These are phyloP conservation scores for Candida qinlingensis DNA, from an alignment of 805 yeast genomes.

Conservation along the genomic window DNA sequence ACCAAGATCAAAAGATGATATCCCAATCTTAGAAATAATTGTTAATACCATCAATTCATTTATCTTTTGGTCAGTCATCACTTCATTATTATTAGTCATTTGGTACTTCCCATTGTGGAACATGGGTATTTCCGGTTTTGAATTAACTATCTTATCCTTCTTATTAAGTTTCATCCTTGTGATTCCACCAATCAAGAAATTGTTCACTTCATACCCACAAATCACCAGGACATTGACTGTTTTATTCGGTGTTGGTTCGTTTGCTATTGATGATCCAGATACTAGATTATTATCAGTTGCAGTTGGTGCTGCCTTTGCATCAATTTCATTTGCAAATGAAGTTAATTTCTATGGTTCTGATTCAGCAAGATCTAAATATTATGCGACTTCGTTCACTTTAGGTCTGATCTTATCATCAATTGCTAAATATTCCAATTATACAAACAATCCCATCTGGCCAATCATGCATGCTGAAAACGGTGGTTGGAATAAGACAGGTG, in stretches of 20 bases:
- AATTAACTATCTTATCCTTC: constrained; percentile 57
- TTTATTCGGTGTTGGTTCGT: constrained; percentile 71
- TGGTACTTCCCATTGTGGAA: constrained; percentile 99
- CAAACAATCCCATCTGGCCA: constrained; percentile 97
- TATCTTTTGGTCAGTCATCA: constrained; percentile 78
- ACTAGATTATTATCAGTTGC: constrained; percentile 60
- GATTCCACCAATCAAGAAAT: constrained; percentile 36
- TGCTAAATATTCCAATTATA: constrained; percentile 66
- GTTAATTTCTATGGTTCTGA: constrained; percentile 23
- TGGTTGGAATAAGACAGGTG: constrained; percentile 73
- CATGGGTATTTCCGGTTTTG: constrained; percentile 96
- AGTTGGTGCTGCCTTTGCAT: constrained; percentile 59
- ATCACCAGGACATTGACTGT: constrained; percentile 51
- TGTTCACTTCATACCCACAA: constrained; percentile 43
- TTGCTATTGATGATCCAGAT: constrained; percentile 62
- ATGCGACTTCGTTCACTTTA: constrained; percentile 51
- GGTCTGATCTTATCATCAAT: constrained; percentile 75
- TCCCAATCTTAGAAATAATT: constrained; percentile 32
- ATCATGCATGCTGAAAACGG: constrained; percentile 82
- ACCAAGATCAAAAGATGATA: constrained; percentile 21
- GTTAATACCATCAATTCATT: constrained; percentile 57
- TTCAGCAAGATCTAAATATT: constrained; percentile 19
- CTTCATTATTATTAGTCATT: constrained; percentile 78
- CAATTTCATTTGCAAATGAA: constrained; percentile 45
- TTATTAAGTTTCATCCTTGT: constrained; percentile 54